phyloP scores from a whole-genome alignment of 2,329 filamentous ascomycete genomes.

The Colletotrichum zoysiae region DNA sequence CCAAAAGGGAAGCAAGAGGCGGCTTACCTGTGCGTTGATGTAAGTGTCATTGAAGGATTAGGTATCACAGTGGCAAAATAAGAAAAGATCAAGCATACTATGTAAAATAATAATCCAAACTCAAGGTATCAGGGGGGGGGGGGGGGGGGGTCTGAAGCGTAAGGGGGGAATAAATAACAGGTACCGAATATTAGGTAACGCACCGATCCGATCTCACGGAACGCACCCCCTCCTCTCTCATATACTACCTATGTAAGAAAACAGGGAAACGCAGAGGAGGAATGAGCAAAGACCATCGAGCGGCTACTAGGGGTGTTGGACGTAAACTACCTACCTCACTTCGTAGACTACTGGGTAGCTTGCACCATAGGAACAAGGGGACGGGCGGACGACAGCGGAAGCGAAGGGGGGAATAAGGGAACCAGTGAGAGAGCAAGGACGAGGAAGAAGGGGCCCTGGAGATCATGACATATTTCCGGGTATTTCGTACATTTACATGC shows the following conservation, averaged over 20 bases:
- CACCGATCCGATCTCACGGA: slow-evolving; percentile 30
- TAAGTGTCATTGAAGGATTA: slow-evolving; percentile 13
- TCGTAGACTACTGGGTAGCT: neutral
- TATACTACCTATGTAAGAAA: no score
- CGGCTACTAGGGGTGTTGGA: neutral
- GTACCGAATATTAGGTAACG: neutral
- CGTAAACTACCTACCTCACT: neutral
- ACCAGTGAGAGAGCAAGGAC: slow-evolving; percentile 2
- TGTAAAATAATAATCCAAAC: neutral
- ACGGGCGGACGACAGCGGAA: slow-evolving; percentile 5
- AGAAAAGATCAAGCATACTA: neutral
- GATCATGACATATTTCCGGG: slow-evolving; percentile 19
- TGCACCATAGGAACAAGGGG: slow-evolving; percentile 3
- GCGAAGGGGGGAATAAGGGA: neutral
- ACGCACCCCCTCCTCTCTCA: neutral
- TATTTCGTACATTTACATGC: neutral
- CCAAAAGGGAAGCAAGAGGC: neutral
- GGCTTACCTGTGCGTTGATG: neutral
- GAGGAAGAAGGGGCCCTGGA: slow-evolving; percentile 28
- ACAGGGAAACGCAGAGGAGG: slow-evolving; percentile 16
- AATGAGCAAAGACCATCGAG: slow-evolving; percentile 4
- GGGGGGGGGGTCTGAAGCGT: no score
- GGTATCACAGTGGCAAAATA: neutral
- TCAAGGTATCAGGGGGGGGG: neutral
- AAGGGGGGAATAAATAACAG: neutral